Evolutionary conservation across 306 rosid genomes (phyloP), one percentile per base, ranked within the genome.

Genomic region (Fragaria ananassa): DNA sequence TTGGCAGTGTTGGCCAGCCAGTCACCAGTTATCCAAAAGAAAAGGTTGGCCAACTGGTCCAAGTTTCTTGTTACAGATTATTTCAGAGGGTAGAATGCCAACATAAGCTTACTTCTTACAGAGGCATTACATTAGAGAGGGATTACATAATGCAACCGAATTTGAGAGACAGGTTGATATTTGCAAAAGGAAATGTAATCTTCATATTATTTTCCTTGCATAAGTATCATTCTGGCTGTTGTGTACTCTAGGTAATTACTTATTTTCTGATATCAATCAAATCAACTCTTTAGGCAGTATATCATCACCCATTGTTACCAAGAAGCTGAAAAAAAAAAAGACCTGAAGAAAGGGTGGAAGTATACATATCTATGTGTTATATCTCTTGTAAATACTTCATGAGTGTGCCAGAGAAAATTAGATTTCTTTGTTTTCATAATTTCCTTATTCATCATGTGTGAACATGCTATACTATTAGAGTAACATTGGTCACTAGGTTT

Each of bases 91-190:
- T 49, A 49, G 6, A 27, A 70, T 70, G 61, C 53, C 53, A 70
- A 70, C 25, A 7, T 25, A 31, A 44, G 53, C 27, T 68, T 17
- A 69, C 35, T 45, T 6, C 57, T 45, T 18, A 8, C 8, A 13
- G 56, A 45, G 39, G 73, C 51, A 45, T 70, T 70, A 70, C 44
- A 47, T 50, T 21, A 34, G 63, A 71, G 50, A 71, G 31, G 9
- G 63, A 31, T 23, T 71, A 1, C 57, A 69, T 69, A 5, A n/a
- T 46, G n/a, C 35, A 25, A 45, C 41, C 6, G 46, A 25, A 6
- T 14, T 46, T 34, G 15, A 37, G 6, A 69, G 46, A 25, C 39
- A 37, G 2, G 4, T 54, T 53, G 37, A 50, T 50, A 3, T 72
- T 23, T 72, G 35, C 53, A 25, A 44, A 72, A 10, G 37, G 25